Evolutionary conservation across 202 grass and related monocot species (phyloP), one percentile per base, ranked within the genome.

Genomic region (Carex arenaria): DNA sequence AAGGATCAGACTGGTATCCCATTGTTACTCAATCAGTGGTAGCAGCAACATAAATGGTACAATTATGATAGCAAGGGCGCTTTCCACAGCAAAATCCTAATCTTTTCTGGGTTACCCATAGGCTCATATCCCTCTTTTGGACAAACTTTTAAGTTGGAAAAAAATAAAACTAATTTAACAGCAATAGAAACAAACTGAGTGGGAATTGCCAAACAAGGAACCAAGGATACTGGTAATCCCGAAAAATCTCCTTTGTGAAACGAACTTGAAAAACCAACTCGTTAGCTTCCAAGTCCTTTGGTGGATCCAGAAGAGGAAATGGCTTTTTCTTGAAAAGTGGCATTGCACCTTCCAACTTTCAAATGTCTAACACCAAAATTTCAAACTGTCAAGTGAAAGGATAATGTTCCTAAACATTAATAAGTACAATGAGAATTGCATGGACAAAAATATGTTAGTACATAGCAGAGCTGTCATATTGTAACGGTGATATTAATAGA

Each of bases 211-310:
- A 84, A 34, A 86, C 18, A 80, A 69, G 55, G 13, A 85, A 82
- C 3, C 79, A 69, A 94, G 90, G 95, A 97, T 97, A 97, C 92
- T 94, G 84, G 68, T 98, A 93, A 84, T 94, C 89, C 57, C 69
- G 59, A 55, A 98, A 94, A 79, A 98, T 86, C 87, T 98, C 95
- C 86, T 93, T 94, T 22, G 92, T 98, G 84, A 94, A 91, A 36
- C 92, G 83, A 83, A 91, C 63, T 91, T 91, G 89, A 79, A 90
- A 94, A 75, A 98, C 89, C 42, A 72, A 56, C 34, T 94, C 92
- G 11, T 93, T 84, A 40, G 90, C 81, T 84, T 98, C 87, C 84
- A 93, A 84, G 68, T 94, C 85, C 38, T 93, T 67, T 23, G 90
- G 95, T 67, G 82, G 79, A 30, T 86, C 87, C 59, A 89, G 36